A percentile compares a stretch with the other conserved stretches of the same genome.
Evolutionary conservation across 768 basidiomycete genomes (phyloP).

Genomic region (Pulveroboletus ravenelii): DNA sequence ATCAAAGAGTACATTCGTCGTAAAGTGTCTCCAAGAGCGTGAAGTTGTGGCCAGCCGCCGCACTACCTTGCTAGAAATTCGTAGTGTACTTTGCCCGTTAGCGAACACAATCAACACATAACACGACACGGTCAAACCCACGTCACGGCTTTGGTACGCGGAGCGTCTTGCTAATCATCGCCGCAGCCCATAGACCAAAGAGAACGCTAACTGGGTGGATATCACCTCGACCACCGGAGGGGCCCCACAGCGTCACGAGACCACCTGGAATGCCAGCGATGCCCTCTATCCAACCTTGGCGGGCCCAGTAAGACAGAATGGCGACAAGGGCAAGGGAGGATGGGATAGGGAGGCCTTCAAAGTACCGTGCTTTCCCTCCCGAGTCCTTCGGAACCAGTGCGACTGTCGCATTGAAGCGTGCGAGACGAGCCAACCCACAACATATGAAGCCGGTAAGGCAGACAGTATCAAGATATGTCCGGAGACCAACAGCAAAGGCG

Average conservation of each 20-base stretch:
- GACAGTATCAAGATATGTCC: conserved; percentile 87
- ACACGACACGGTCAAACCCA: not conserved
- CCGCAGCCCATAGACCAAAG: conserved; percentile 86
- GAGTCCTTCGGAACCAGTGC: conserved; percentile 86
- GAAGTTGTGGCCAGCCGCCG: not conserved
- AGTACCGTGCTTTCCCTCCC: conserved; percentile 87
- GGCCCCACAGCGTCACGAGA: conserved; percentile 68
- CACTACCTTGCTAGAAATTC: not conserved
- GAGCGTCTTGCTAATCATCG: conserved; percentile 98
- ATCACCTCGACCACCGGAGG: conserved; percentile 71
- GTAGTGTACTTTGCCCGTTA: conserved; percentile 5
- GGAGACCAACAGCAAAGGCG: conserved; percentile 85
- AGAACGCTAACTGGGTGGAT: conserved; percentile 74
- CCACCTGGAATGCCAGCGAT: conserved; percentile 73
- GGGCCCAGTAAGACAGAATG: conserved; percentile 76
- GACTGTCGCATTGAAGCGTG: conserved; percentile 97
- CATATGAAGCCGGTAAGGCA: conserved; percentile 88
- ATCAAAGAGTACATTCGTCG: conserved; percentile 10
- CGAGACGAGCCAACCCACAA: conserved; percentile 92
- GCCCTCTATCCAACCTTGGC: conserved; percentile 79
- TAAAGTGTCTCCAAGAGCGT: conserved; percentile 9
- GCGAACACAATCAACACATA: not conserved
- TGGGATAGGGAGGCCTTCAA: conserved; percentile 97
- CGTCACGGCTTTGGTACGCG: conserved; percentile 71
- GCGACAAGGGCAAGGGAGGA: conserved; percentile 79